Evolutionary conservation across 495 filamentous ascomycete species (phyloP).

Genomic region (Annulohypoxylon nitens): DNA sequence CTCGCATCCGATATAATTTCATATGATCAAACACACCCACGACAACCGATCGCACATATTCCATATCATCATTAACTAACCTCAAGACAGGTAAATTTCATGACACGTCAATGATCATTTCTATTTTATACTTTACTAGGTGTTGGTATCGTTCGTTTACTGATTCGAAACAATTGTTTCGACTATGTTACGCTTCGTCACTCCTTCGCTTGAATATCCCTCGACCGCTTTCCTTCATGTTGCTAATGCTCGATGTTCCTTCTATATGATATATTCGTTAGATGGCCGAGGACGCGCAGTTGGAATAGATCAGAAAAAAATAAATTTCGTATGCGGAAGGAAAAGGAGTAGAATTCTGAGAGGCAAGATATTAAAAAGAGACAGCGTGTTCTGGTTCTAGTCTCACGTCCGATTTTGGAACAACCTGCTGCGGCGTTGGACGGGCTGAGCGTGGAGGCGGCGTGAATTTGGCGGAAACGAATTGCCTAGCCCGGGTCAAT

Average conservation of each 20-base stretch:
- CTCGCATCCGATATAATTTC: neutral
- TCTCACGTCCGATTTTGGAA: constrained; percentile 25
- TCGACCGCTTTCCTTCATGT: constrained; percentile 28
- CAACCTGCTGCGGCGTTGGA: constrained; percentile 12
- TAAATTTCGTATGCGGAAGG: constrained; percentile 40
- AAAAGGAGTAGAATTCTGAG: constrained; percentile 30
- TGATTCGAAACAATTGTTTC: constrained; percentile 28
- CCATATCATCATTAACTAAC: constrained; percentile 5
- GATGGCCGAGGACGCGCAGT: constrained; percentile 9
- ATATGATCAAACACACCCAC: neutral
- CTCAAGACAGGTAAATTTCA: neutral
- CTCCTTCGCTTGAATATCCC: constrained; percentile 10
- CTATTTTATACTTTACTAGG: constrained; percentile 34
- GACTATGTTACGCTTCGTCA: constrained; percentile 32
- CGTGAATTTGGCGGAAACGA: neutral
- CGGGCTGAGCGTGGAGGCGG: constrained; percentile 6
- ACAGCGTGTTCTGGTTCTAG: constrained; percentile 32
- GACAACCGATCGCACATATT: neutral
- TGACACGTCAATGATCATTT: constrained; percentile 27
- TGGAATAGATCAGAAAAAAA: constrained; percentile 33
- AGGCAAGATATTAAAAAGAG: constrained; percentile 33
- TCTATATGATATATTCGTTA: constrained; percentile 40
- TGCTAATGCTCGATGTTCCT: constrained; percentile 38
- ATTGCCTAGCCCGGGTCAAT: constrained; percentile 12
- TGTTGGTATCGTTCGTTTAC: constrained; percentile 45